phyloP scores from a whole-genome alignment of 805 yeast species.

The Metschnikowia kunwiensis region DNA sequence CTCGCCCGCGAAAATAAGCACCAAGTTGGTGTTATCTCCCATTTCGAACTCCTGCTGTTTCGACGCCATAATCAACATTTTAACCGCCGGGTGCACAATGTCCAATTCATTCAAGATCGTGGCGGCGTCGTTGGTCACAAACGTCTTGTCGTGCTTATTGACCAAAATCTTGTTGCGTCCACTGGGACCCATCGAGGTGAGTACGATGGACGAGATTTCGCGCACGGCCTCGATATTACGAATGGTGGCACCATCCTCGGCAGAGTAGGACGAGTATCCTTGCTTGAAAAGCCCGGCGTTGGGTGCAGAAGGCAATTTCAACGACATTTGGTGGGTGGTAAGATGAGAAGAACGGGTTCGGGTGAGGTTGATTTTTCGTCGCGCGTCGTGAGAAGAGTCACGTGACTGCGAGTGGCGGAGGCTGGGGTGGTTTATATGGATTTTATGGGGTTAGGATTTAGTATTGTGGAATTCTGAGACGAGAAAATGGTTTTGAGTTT shows the following conservation, averaged over 20 bases:
- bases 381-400: too few relatives aligned
- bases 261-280: constrained; percentile 83
- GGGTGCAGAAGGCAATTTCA: constrained; percentile 89
- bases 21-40: constrained; percentile 96
- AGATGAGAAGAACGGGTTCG: background rate
- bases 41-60: constrained; percentile 96
- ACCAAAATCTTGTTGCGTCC: constrained; percentile 96
- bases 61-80: constrained; percentile 91
- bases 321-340: constrained; percentile 54
- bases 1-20: constrained; percentile 90
- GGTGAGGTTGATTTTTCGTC: background rate
- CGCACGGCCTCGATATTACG: constrained; percentile 93
- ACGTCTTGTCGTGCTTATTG: constrained; percentile 78
- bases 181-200: constrained; percentile 95
- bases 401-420: too few relatives aligned
- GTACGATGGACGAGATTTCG: constrained; percentile 86
- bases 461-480: too few relatives aligned
- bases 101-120: constrained; percentile 92
- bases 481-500: too few relatives aligned
- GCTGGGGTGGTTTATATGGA: too few relatives aligned
- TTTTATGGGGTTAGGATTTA: too few relatives aligned
- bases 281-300: constrained; percentile 92
- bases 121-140: constrained; percentile 96
- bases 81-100: constrained; percentile 96
- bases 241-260: constrained; percentile 91